Evolutionary conservation across 331 rosid species (phyloP).

Genomic region (Dryas integrifolia): DNA sequence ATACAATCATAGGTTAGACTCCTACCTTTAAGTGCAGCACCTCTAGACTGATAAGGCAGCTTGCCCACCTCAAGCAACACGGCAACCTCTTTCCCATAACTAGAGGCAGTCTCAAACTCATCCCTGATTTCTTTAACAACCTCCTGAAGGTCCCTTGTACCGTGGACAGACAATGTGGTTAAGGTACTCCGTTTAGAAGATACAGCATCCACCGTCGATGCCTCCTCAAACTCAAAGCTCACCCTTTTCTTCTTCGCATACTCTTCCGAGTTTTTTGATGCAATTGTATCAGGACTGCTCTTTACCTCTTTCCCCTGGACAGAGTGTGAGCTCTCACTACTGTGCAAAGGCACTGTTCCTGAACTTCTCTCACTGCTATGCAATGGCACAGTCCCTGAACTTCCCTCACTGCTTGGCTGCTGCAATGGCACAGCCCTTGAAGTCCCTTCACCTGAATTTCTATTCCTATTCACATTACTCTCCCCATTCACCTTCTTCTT

Average conservation of each 20-base stretch:
- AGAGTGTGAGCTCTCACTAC: slow-evolving; percentile 47
- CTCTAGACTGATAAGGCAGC: slow-evolving; percentile 68
- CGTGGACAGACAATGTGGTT: slow-evolving; percentile 64
- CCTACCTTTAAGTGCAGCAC: slow-evolving; percentile 67
- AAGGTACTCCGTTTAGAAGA: slow-evolving; percentile 76
- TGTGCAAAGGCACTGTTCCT: slow-evolving; percentile 16
- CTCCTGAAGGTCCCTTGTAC: slow-evolving; percentile 75
- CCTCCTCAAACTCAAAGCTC: slow-evolving; percentile 71
- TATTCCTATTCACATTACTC: slow-evolving; percentile 17
- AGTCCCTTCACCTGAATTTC: slow-evolving; percentile 52
- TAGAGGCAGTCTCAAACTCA: slow-evolving; percentile 81
- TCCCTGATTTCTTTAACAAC: slow-evolving; percentile 83
- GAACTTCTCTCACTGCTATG: slow-evolving; percentile 20
- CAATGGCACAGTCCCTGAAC: slow-evolving; percentile 16
- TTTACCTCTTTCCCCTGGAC: slow-evolving; percentile 45
- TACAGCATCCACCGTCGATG: slow-evolving; percentile 47
- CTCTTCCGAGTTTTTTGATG: slow-evolving; percentile 45
- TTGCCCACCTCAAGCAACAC: slow-evolving; percentile 85
- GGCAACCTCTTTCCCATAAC: slow-evolving; percentile 81
- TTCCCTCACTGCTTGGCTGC: slow-evolving; percentile 16
- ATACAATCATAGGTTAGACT: slow-evolving; percentile 4
- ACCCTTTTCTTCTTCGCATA: slow-evolving; percentile 60
- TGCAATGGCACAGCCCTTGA: slow-evolving; percentile 57
- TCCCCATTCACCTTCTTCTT: slow-evolving; percentile 48
- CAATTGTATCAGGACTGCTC: slow-evolving; percentile 64